Conservation (phyloP, 2,329 filamentous ascomycete species). For the Mycosphaerella arachidis region DNA sequence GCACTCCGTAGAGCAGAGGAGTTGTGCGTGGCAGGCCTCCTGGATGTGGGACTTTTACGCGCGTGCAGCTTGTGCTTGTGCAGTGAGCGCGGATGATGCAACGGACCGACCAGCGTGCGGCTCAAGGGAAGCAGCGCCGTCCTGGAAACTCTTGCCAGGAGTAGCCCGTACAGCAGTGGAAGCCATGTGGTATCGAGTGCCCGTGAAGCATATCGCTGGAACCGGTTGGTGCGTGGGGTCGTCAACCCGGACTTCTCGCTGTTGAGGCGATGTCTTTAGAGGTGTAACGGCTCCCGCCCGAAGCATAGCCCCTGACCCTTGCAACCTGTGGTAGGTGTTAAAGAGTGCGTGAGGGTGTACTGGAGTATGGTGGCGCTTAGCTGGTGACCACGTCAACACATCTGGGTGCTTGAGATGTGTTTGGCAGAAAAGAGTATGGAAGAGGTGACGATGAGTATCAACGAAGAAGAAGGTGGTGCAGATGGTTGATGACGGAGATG, state of each 20-base stretch:
- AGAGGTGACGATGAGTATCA: too few species aligned
- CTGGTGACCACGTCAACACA: neutral
- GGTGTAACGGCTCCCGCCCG: neutral
- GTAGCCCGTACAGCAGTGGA: neutral
- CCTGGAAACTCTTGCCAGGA: neutral
- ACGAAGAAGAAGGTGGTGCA: too few species aligned
- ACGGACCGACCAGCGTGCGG: neutral
- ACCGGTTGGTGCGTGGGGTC: neutral
- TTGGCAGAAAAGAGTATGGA: too few species aligned
- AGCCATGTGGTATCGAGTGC: neutral
- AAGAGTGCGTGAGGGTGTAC: neutral
- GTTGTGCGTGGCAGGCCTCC: neutral
- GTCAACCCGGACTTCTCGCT: neutral
- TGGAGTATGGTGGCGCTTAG: neutral
- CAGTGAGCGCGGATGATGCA: neutral
- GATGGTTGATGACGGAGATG: too few species aligned
- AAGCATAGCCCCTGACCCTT: neutral
- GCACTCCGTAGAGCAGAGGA: neutral
- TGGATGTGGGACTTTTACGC: neutral
- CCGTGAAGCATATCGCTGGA: neutral
- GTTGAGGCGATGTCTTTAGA: neutral
- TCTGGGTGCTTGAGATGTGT: too few species aligned
- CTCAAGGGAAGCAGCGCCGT: neutral
- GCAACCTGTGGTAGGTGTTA: neutral
- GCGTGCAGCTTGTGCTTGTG: neutral